Evolutionary conservation across 768 basidiomycete genomes (phyloP), one percentile per base, ranked within the genome.

Genomic region (Holtermannia corniformis): DNA sequence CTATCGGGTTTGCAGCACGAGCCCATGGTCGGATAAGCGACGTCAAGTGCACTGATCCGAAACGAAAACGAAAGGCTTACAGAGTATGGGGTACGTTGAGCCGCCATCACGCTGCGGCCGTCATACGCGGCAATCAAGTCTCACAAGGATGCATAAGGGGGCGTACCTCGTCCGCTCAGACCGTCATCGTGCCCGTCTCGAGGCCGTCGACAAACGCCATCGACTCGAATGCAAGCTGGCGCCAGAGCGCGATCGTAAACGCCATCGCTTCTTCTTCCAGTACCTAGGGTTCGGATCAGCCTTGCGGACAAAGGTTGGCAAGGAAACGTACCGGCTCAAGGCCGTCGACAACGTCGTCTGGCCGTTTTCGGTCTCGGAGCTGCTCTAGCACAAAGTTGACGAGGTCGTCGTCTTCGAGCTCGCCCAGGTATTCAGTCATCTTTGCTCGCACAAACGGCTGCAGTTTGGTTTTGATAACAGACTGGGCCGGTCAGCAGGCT

Each of bases 341-440:
- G 12, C 88, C 90, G 63, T 93, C 92, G 10, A 89, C 80, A 1
- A 96, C 77, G 65, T 88, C 90, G 51, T 79, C 79, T 0, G 90
- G 86, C 16, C 80, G 76, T 64, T 91, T 92, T 67, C 87, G 86
- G 60, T 93, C 92, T 70, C 87, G 87, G 44, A 95, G 75, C 68
- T 93, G 89, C 70, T 95, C 91, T 12, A 93, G 75, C 5, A 87
- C 88, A 69, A 90, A 95, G 81, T 93, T 87, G 52, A 90, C 84
- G 55, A 95, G 78, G 65, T 96, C 91, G 57, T 91, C 87, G 65
- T 93, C 91, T 56, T 91, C 87, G 65, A 90, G 79, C 65, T 92
- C 89, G 54, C 90, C 91, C 12, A 96, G 81, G 63, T 86, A 88
- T 68, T 86, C 85, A 28, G 80, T 78, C 82, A 96, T 89, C 60